Evolutionary conservation across 2,329 filamentous ascomycete genomes (phyloP), one percentile per base, ranked within the genome.

Genomic region (Coniochaeta sp.): DNA sequence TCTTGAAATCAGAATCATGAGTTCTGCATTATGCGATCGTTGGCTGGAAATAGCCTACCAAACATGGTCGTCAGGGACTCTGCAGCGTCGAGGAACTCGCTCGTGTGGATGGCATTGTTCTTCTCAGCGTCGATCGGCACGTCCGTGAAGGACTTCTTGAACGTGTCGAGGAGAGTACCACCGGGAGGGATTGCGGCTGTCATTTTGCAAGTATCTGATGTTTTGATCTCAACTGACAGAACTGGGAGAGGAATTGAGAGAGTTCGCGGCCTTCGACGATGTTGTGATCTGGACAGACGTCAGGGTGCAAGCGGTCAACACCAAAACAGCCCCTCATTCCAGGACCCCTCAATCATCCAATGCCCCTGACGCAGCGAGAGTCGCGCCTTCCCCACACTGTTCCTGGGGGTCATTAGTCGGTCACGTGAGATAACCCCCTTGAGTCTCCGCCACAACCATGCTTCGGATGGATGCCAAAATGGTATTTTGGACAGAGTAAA

Each of bases 11-110:
- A n/a, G 12, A 57, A 38, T 43, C 26, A 44, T 43, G 50, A n/a
- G 17, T 31, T 24, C n/a, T 40, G 9, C n/a, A 57, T 57, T 17
- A 24, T 28, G 9, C n/a, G 9, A 6, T 34, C 22, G 16, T 12
- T 57, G 31, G n/a, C 17, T 7, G 56, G 17, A 34, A 36, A 19
- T 28, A n/a, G 50, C 19, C 31, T 75, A 95, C 91, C 91, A 71
- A 98, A 98, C 64, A 99, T 85, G 64, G 86, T 89, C 59, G 89
- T 89, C 73, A 98, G 78, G 60, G 90, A 87, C 82, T 97, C 92
- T 59, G 91, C 85, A 61, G 95, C 95, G 66, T 96, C 90, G 65
- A 98, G 88, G 77, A 98, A 99, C 73, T 96, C 86, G 61, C 84
- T 84, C 55, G 95, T 98, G 59, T 85, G 78, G 70, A 98, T 87